Percentiles rank a stretch among this genome's conserved stretches.
Conservation (phyloP, 1,284 basidiomycete species). For the Schizopora paradoxa region DNA sequence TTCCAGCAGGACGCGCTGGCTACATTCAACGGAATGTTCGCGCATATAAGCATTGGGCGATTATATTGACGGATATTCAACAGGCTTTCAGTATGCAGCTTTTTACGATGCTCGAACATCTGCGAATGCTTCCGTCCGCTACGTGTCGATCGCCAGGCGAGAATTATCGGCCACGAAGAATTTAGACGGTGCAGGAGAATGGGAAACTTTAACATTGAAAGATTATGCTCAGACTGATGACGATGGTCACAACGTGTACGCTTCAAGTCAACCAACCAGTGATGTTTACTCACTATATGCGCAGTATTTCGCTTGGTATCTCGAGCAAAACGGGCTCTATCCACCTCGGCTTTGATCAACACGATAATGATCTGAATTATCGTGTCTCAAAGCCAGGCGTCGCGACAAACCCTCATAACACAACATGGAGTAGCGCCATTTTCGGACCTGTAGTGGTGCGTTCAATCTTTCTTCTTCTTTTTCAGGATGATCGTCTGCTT, state of each 20-base stretch:
- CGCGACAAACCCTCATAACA: constrained; percentile 27
- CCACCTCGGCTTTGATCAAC: constrained; percentile 39
- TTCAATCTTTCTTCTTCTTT: constrained; percentile 18
- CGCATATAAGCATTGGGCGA: neutral
- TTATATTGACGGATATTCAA: neutral
- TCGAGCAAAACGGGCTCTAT: constrained; percentile 37
- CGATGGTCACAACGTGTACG: constrained; percentile 39
- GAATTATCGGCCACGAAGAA: constrained; percentile 19
- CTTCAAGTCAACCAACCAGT: neutral
- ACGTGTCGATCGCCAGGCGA: constrained; percentile 31
- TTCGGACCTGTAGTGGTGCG: constrained; percentile 25
- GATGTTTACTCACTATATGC: constrained; percentile 2
- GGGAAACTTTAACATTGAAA: constrained; percentile 34
- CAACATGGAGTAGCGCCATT: constrained; percentile 26
- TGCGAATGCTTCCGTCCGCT: constrained; percentile 32
- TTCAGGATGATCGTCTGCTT: neutral
- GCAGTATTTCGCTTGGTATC: constrained; percentile 38
- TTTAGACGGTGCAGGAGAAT: constrained; percentile 17
- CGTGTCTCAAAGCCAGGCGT: constrained; percentile 32
- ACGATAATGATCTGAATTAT: constrained; percentile 37
- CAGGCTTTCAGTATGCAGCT: constrained; percentile 38
- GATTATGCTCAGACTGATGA: constrained; percentile 40
- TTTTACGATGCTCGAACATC: constrained; percentile 29
- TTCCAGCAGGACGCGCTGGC: constrained; percentile 39
- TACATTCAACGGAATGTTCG: constrained; percentile 31